Percentiles rank a stretch among this genome's conserved stretches.
Conservation (phyloP, 2,329 filamentous ascomycete species). For the Trichoderma cornu-damae region DNA sequence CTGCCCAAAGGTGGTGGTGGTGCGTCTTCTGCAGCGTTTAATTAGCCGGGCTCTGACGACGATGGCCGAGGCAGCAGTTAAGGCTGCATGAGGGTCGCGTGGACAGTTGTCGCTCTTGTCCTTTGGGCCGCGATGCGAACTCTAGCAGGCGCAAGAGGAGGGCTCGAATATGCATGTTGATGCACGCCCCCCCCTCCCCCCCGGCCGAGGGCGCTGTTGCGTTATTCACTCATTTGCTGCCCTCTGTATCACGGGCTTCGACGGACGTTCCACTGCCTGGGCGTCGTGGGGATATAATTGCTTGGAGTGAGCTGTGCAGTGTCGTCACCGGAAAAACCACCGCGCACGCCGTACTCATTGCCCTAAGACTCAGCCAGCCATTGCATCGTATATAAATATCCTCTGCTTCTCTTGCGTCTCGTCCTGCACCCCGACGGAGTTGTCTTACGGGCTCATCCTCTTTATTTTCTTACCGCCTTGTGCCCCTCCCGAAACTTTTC, state of each 20-base stretch:
- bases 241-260: conserved; percentile 6
- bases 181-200: conserved; percentile 3
- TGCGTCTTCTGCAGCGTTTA: background rate
- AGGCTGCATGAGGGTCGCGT: conserved; percentile 15
- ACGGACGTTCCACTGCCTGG: background rate
- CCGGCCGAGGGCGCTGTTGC: too few relatives aligned
- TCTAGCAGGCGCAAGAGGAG: conserved; percentile 9
- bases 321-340: background rate
- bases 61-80: conserved; percentile 2
- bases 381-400: conserved; percentile 3
- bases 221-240: conserved; percentile 15
- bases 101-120: conserved; percentile 16
- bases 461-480: conserved; percentile 17
- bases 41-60: conserved; percentile 4
- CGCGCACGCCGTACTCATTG: background rate
- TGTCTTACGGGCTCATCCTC: conserved; percentile 8
- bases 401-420: background rate
- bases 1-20: conserved; percentile 6
- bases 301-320: background rate
- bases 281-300: conserved; percentile 1
- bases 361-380: background rate
- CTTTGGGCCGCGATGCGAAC: conserved; percentile 16
- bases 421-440: conserved; percentile 6
- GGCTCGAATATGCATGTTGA: conserved; percentile 8
- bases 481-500: conserved; percentile 9